Conservation (phyloP, 371 early-diverging fungal species). For the Synchytrium microbalum region DNA sequence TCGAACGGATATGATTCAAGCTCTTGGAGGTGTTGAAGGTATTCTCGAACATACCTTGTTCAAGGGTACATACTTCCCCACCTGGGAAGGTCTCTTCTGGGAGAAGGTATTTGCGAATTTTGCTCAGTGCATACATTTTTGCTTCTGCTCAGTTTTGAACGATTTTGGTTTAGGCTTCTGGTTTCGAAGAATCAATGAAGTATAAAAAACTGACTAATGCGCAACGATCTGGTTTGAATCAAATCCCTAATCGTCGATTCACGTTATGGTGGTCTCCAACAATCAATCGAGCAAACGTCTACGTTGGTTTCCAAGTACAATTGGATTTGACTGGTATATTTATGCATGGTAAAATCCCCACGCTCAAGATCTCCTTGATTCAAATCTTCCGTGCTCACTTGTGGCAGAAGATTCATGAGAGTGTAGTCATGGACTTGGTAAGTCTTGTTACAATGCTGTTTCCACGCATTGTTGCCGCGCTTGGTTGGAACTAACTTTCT, state of each 20-base stretch:
- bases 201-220: slow-evolving; percentile 98
- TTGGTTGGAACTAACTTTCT: not conserved
- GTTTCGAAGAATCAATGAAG: slow-evolving; percentile 49
- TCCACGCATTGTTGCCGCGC: slow-evolving; percentile 13
- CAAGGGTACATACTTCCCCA: slow-evolving; percentile 94
- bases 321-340: slow-evolving; percentile 98
- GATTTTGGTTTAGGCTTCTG: slow-evolving; percentile 28
- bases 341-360: slow-evolving; percentile 99
- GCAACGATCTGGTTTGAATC: slow-evolving; percentile 95
- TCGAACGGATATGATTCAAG: slow-evolving; percentile 97
- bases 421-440: slow-evolving; percentile 75
- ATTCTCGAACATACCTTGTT: slow-evolving; percentile 98
- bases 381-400: slow-evolving; percentile 99
- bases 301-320: slow-evolving; percentile 99
- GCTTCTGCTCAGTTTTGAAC: not conserved
- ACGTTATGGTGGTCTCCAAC: slow-evolving; percentile 99
- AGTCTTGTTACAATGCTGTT: slow-evolving; percentile 7
- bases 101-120: slow-evolving; percentile 59
- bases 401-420: slow-evolving; percentile 99
- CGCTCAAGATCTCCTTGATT: slow-evolving; percentile 96
- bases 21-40: slow-evolving; percentile 96
- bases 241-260: slow-evolving; percentile 99
- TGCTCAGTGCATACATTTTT: not conserved
- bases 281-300: slow-evolving; percentile 96
- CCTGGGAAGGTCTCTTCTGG: slow-evolving; percentile 99